Percentiles rank a stretch among this genome's conserved stretches.
Evolutionary conservation across 805 yeast species (phyloP).

Genomic region (Wickerhamomyces rabaulensis): DNA sequence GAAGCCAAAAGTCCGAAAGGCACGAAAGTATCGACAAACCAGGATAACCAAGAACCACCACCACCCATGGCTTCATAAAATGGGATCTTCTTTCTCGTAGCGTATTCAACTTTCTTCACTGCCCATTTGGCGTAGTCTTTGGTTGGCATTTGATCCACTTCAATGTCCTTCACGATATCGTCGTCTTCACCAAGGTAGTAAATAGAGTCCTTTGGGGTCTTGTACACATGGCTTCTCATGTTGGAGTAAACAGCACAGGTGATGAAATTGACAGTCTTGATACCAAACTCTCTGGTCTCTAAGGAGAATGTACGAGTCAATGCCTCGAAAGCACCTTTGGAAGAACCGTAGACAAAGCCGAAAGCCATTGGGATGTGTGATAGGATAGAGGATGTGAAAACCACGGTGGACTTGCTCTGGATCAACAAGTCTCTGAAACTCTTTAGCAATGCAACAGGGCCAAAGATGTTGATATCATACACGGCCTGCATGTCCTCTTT

Average conservation of each 20-base stretch:
- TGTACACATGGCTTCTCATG: constrained; percentile 18
- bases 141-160: constrained; percentile 21
- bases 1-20: too few relatives aligned
- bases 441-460: constrained; percentile 32
- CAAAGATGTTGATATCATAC: constrained; percentile 33
- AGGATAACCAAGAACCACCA: neutral
- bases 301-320: constrained; percentile 29
- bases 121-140: constrained; percentile 33
- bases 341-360: constrained; percentile 28
- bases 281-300: constrained; percentile 35
- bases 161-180: neutral
- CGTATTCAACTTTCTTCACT: constrained; percentile 27
- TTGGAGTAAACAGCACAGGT: constrained; percentile 37
- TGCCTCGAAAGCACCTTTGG: constrained; percentile 36
- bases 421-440: constrained; percentile 29
- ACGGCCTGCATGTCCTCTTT: constrained; percentile 17
- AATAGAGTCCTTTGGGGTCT: constrained; percentile 8
- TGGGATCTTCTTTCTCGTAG: neutral
- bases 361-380: constrained; percentile 30
- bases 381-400: constrained; percentile 34
- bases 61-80: constrained; percentile 13
- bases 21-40: too few relatives aligned
- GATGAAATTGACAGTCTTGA: constrained; percentile 32
- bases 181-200: constrained; percentile 11
- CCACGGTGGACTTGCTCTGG: constrained; percentile 30